Evolutionary conservation across 805 yeast species (phyloP).

Genomic region (Maudiozyma pseudohumilis): DNA sequence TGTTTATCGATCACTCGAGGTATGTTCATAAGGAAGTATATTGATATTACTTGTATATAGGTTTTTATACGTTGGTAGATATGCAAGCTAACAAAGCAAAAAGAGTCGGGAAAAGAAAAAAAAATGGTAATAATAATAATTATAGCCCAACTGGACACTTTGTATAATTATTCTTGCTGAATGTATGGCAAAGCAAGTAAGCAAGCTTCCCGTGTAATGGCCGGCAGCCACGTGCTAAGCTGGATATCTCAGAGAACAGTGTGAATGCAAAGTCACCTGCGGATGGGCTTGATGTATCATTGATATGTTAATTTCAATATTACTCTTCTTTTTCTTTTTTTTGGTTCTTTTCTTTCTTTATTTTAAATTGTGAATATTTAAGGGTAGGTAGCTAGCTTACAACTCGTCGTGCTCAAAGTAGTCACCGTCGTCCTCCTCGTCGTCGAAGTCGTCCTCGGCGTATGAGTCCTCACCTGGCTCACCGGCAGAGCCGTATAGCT

Average conservation of each 20-base stretch:
- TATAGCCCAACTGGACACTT: no score
- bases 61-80: no score
- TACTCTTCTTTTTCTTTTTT: not conserved
- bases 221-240: not conserved
- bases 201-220: not conserved
- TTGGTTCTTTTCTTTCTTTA: not conserved
- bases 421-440: constrained; percentile 45
- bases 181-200: no score
- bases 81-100: not conserved
- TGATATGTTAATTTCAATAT: not conserved
- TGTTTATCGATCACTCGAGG: no score
- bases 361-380: not conserved
- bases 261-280: not conserved
- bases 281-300: not conserved
- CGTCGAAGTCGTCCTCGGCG: constrained; percentile 38
- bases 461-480: constrained; percentile 37
- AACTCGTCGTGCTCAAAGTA: constrained; percentile 65
- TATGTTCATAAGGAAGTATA: no score
- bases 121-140: no score
- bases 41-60: no score
- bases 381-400: constrained; percentile 20
- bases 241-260: not conserved
- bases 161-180: no score
- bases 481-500: constrained; percentile 55
- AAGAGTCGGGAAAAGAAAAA: not conserved